Evolutionary conservation across 1,139 yeast species (phyloP).

Genomic region (Nakaseomyces sp.): DNA sequence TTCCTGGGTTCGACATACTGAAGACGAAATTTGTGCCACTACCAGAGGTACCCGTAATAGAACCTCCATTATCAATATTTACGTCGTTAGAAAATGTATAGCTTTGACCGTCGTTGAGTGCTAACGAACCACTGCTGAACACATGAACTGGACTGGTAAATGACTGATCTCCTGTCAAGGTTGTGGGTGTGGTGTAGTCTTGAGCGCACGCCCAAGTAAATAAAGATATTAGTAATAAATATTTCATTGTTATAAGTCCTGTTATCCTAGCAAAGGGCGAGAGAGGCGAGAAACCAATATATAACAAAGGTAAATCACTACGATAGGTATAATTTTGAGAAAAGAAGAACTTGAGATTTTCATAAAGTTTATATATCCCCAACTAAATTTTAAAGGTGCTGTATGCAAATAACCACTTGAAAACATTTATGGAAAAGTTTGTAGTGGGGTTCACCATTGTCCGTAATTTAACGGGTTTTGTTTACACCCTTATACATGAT

Average conservation of each 20-base stretch:
- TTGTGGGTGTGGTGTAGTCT: background rate
- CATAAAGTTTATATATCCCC: too few relatives aligned
- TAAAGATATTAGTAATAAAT: background rate
- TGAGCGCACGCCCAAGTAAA: background rate
- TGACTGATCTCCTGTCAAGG: background rate
- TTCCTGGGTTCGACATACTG: background rate
- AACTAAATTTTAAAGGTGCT: too few relatives aligned
- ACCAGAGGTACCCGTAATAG: background rate
- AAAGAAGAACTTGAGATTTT: too few relatives aligned
- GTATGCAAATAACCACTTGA: too few relatives aligned
- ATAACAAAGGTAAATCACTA: too few relatives aligned
- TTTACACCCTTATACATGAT: too few relatives aligned
- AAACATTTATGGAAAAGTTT: too few relatives aligned
- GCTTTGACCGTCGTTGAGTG: background rate
- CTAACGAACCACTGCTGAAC: background rate
- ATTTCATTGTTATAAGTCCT: background rate
- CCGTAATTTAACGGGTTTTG: too few relatives aligned
- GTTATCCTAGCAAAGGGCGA: too few relatives aligned
- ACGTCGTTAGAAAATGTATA: background rate
- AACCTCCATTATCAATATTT: background rate
- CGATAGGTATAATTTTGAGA: too few relatives aligned
- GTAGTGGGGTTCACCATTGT: too few relatives aligned
- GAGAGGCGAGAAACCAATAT: too few relatives aligned
- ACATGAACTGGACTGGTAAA: slow-evolving; percentile 1
- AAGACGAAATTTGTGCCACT: background rate